Conservation (phyloP, 2,329 filamentous ascomycete species). For the Magnaporthiopsis incrustans region DNA sequence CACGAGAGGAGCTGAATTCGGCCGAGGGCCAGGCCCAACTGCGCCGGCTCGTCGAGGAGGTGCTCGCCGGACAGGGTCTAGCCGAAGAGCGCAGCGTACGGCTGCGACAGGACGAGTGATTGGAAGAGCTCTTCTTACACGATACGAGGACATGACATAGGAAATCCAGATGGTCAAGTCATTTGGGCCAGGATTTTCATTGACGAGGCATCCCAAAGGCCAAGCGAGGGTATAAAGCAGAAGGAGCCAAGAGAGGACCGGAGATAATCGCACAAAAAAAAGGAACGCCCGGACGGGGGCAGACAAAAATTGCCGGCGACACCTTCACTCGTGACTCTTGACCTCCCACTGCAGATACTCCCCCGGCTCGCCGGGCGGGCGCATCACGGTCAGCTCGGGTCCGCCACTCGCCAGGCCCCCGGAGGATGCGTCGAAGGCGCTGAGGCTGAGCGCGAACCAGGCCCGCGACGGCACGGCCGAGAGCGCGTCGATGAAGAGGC, state of each 20-base stretch:
- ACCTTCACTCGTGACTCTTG: slow-evolving; percentile 32
- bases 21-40: slow-evolving; percentile 74
- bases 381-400: slow-evolving; percentile 45
- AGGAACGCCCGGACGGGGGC: neutral
- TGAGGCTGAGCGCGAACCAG: slow-evolving; percentile 50
- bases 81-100: slow-evolving; percentile 59
- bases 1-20: slow-evolving; percentile 73
- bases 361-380: slow-evolving; percentile 36
- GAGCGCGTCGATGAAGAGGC: slow-evolving; percentile 35
- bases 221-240: neutral
- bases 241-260: neutral
- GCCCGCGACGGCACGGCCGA: slow-evolving; percentile 32
- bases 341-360: slow-evolving; percentile 57
- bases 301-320: neutral
- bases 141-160: neutral
- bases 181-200: neutral
- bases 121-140: neutral
- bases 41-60: slow-evolving; percentile 71
- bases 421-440: slow-evolving; percentile 37
- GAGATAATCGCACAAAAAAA: neutral
- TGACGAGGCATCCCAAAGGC: neutral
- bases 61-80: slow-evolving; percentile 58
- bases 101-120: slow-evolving; percentile 44
- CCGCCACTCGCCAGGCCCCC: slow-evolving; percentile 34
- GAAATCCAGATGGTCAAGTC: neutral